A percentile compares a stretch with the other conserved stretches of the same genome.
Evolutionary conservation across 129 eudicot species (phyloP).

Genomic region (Tagetes erecta): DNA sequence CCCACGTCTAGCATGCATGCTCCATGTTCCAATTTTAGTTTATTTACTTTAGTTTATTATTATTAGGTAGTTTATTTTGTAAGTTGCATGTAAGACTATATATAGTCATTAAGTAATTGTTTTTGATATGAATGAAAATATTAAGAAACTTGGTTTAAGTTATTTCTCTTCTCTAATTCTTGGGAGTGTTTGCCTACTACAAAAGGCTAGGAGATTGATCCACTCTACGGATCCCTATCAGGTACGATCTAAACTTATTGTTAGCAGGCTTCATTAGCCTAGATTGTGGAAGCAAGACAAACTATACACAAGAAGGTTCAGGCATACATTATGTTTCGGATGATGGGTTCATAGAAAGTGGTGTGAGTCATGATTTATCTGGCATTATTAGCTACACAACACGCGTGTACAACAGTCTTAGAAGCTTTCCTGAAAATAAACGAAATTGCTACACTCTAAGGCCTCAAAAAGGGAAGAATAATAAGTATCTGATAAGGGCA

Average conservation of each 20-base stretch:
- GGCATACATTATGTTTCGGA: not conserved
- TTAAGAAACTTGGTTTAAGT: no score
- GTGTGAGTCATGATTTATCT: not conserved
- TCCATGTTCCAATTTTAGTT: no score
- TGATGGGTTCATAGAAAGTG: slow-evolving; percentile 6
- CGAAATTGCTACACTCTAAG: slow-evolving; percentile 50
- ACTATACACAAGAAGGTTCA: not conserved
- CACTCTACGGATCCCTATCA: no score
- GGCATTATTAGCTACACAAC: not conserved
- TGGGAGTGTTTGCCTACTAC: no score
- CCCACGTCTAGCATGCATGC: no score
- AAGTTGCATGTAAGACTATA: no score
- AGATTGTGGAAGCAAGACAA: slow-evolving; percentile 41
- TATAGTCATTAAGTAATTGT: no score
- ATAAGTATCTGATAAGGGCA: slow-evolving; percentile 35
- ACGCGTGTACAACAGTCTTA: slow-evolving; percentile 6
- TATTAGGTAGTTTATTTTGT: no score
- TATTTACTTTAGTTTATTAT: no score
- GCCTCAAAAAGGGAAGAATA: slow-evolving; percentile 36
- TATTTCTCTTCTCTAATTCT: no score
- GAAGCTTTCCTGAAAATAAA: slow-evolving; percentile 46
- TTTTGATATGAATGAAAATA: no score
- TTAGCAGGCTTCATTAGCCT: slow-evolving; percentile 49
- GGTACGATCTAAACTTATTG: not conserved
- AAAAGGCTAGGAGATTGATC: no score